Base-by-base conservation (phyloP, 345 rosid species). In the Carallia brachiata region DNA sequence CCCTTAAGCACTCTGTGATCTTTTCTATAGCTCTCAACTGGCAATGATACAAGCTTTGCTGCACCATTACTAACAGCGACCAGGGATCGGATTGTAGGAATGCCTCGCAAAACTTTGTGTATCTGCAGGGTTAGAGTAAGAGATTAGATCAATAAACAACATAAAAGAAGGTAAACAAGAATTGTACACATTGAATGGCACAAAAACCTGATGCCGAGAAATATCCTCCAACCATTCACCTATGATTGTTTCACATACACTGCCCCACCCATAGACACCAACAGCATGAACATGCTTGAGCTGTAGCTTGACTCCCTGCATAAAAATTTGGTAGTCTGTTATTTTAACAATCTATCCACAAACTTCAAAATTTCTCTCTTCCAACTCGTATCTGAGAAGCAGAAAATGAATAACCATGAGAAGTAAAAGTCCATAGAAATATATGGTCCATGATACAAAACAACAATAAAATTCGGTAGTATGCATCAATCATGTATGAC, bases 261-360 rank as follows among this genome's bases (percentile, higher is more conserved):
- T 56, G 60, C 32, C 60, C 60, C 60, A 56, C 12, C 60, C 60
- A 56, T 56, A 56, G 17, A 56, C 60, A 56, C 60, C 97, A 78
- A 82, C 86, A 68, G 95, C 90, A 60, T 90, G 89, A 65, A 92
- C 99, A 69, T 89, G 92, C 81, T 90, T 92, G 77, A 95, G 99
- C 79, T 87, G 81, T 71, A 95, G 85, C 82, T 87, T 96, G 66
- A 95, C 83, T 34, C 97, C 99, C 99, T 95, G 88, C 75, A 81
- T 63, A 72, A 75, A 73, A 61, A 70, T 78, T 75, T 52, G 18
- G 50, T 13, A 63, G 76, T 75, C 73, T 62, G 55, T 63, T 56
- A 70, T 74, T 69, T 57, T 65, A 52, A 77, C 61, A 68, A 18
- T 39, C 48, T 32, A 59, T 67, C 61, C 53, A 63, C 63, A 63